These are phyloP conservation scores for Striga hermonthica DNA, from an alignment of 305 asterid genomes.

Conservation along the genomic window DNA sequence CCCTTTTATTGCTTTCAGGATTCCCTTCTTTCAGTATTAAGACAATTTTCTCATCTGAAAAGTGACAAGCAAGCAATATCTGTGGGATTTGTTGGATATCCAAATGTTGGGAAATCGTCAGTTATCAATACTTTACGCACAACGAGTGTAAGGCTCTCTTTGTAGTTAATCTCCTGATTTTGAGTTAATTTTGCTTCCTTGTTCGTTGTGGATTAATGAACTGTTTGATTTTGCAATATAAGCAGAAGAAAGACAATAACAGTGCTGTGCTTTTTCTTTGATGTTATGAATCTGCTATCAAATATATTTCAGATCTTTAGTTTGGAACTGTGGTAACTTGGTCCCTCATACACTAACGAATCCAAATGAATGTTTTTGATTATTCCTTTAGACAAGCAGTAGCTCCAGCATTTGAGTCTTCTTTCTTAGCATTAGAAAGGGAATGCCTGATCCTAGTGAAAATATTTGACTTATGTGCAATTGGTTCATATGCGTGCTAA, in stretches of 20 bases:
- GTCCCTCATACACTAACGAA: no score
- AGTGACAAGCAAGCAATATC: conserved; percentile 96
- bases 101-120: conserved; percentile 96
- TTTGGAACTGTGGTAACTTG: no score
- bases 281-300: no score
- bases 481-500: no score
- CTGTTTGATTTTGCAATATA: neutral
- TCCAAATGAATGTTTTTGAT: no score
- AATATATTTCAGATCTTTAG: no score
- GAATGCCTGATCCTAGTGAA: no score
- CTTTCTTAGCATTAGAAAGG: no score
- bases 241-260: neutral
- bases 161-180: conserved; percentile 20
- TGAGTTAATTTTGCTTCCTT: conserved; percentile 1
- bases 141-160: conserved; percentile 58
- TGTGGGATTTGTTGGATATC: conserved; percentile 94
- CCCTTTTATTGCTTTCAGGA: conserved; percentile 46
- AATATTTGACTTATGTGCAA: no score
- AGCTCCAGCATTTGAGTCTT: no score
- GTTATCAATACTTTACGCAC: conserved; percentile 93
- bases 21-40: conserved; percentile 80
- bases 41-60: conserved; percentile 84
- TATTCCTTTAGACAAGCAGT: no score
- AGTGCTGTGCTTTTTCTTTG: neutral
- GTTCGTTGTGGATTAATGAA: neutral